phyloP scores from a whole-genome alignment of 2,329 filamentous ascomycete species.

The Aciculosporium take region DNA sequence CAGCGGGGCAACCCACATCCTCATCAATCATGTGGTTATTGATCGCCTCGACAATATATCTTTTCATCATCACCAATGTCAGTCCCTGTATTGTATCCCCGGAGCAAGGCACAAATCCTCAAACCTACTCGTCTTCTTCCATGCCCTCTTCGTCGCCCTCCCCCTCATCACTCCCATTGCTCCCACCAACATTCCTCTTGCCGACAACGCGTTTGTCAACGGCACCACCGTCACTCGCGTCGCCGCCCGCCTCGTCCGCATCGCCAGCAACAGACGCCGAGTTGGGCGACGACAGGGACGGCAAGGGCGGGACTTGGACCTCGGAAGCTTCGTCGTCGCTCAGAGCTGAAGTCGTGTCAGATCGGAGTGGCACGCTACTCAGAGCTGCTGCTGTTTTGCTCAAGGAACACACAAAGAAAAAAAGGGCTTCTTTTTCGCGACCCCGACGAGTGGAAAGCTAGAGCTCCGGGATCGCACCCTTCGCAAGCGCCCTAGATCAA shows the following conservation, averaged over 20 bases:
- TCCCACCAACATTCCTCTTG: conserved; percentile 13
- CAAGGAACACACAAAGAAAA: too few relatives aligned
- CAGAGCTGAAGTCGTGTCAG: conserved; percentile 18
- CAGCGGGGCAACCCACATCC: conserved; percentile 37
- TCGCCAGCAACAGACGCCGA: conserved; percentile 11
- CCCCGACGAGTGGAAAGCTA: background rate
- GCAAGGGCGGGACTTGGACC: conserved; percentile 11
- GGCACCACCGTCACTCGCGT: conserved; percentile 3
- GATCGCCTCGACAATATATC: conserved; percentile 64
- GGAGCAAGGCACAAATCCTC: conserved; percentile 4
- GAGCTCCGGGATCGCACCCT: too few relatives aligned
- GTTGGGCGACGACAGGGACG: conserved; percentile 13
- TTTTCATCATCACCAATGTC: conserved; percentile 17
- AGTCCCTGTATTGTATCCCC: conserved; percentile 13
- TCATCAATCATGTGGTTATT: conserved; percentile 47
- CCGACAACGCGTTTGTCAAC: conserved; percentile 4
- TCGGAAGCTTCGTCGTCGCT: conserved; percentile 24
- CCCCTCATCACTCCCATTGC: conserved; percentile 16
- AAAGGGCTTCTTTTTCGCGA: background rate
- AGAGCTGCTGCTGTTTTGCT: background rate
- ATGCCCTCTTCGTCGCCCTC: conserved; percentile 23
- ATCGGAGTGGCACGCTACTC: background rate
- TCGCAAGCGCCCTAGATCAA: too few relatives aligned
- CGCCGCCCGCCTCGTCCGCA: background rate
- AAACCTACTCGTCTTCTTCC: conserved; percentile 30